Evolutionary conservation across 371 early-diverging fungal species (phyloP).

Genomic region (Mucor lusitanicus): DNA sequence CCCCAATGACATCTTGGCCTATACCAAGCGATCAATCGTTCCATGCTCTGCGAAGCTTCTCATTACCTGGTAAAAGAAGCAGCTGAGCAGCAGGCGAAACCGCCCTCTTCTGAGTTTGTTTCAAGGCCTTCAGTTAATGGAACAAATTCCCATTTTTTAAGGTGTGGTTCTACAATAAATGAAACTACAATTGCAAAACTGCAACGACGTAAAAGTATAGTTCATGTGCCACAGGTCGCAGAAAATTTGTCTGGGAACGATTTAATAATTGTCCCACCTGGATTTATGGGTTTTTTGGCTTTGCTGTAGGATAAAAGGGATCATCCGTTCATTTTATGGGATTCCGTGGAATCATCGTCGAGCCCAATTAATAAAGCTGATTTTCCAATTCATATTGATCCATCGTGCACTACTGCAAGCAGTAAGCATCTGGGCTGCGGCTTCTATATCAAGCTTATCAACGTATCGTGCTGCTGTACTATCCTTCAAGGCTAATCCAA

Average conservation of each 20-base stretch:
- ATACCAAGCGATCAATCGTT: neutral
- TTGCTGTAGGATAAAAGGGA: neutral
- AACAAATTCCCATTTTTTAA: constrained; percentile 3
- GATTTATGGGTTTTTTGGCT: neutral
- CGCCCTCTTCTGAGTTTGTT: neutral
- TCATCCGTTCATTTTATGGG: neutral
- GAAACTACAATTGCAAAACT: neutral
- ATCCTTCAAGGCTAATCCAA: neutral
- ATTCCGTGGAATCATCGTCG: neutral
- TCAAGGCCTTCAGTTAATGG: neutral
- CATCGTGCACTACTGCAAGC: too few relatives aligned
- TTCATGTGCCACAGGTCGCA: neutral
- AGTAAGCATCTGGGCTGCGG: neutral
- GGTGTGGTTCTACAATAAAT: neutral
- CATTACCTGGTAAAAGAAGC: neutral
- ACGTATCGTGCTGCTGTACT: neutral
- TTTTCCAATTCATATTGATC: neutral
- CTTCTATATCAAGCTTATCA: neutral
- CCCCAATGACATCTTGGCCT: too few relatives aligned
- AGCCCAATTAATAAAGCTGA: neutral
- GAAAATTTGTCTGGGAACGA: neutral
- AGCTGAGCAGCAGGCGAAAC: neutral
- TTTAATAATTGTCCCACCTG: neutral
- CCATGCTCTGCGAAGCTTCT: neutral
- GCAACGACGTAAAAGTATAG: neutral